These are phyloP conservation scores for Phaeolepiota aurea DNA, from an alignment of 768 basidiomycete species.

Conservation along the genomic window DNA sequence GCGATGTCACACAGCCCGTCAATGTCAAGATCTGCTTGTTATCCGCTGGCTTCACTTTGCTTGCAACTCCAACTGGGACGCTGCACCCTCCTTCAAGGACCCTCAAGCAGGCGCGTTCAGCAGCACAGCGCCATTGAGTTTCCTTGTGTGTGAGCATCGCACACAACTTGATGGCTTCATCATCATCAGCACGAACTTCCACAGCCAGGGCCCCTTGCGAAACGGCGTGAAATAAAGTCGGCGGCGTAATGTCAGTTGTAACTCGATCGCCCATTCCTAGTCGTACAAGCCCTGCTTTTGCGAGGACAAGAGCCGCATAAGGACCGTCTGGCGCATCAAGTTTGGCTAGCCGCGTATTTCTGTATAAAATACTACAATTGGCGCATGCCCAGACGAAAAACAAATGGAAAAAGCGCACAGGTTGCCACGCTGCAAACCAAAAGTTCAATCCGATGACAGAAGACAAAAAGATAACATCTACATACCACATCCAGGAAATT, in stretches of 20 bases:
- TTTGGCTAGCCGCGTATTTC: constrained; percentile 87
- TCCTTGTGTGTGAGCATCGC: constrained; percentile 62
- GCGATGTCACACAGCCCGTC: constrained; percentile 77
- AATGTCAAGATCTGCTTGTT: constrained; percentile 39
- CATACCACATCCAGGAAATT: constrained; percentile 85
- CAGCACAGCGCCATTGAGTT: constrained; percentile 69
- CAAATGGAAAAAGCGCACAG: constrained; percentile 44
- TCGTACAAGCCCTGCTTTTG: constrained; percentile 86
- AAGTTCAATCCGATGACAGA: neutral
- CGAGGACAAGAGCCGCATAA: constrained; percentile 86
- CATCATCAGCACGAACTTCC: constrained; percentile 71
- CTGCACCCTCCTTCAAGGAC: constrained; percentile 95
- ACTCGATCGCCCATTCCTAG: constrained; percentile 68
- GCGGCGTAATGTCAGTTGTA: constrained; percentile 64
- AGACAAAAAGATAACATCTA: constrained; percentile 9
- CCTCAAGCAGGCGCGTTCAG: constrained; percentile 84
- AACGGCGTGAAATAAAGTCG: constrained; percentile 79
- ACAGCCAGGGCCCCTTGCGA: constrained; percentile 90
- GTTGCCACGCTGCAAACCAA: constrained; percentile 63
- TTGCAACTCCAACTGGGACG: constrained; percentile 85
- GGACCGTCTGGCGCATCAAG: constrained; percentile 76
- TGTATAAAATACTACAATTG: constrained; percentile 19
- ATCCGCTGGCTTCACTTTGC: constrained; percentile 29
- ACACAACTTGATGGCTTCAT: constrained; percentile 54
- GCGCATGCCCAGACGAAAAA: too few species aligned